A percentile compares a stretch with the other conserved stretches of the same genome.
phyloP scores from a whole-genome alignment of 2,329 filamentous ascomycete genomes.

The Trichophyton rubrum region DNA sequence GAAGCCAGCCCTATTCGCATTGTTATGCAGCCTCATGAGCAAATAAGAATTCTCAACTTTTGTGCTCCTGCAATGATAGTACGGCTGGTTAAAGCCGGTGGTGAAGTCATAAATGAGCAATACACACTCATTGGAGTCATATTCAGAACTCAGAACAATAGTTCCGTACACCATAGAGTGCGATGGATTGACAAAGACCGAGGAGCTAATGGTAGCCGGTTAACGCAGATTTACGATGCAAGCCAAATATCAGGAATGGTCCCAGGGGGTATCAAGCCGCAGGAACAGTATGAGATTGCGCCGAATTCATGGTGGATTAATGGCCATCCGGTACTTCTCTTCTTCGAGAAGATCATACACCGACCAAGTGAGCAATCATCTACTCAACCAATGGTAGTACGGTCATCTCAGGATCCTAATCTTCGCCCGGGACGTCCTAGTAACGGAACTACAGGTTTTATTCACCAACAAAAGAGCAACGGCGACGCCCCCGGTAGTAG shows the following conservation, averaged over 20 bases:
- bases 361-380: neutral
- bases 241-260: constrained; percentile 18
- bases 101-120: constrained; percentile 13
- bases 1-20: constrained; percentile 21
- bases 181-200: constrained; percentile 24
- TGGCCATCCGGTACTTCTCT: constrained; percentile 18
- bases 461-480: neutral
- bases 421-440: neutral
- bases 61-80: constrained; percentile 19
- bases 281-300: constrained; percentile 15
- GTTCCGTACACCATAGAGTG: constrained; percentile 15
- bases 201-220: constrained; percentile 14
- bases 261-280: constrained; percentile 17
- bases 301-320: constrained; percentile 18
- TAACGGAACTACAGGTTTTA: neutral
- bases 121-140: constrained; percentile 31
- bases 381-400: neutral
- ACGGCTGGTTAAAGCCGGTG: constrained; percentile 15
- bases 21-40: constrained; percentile 15
- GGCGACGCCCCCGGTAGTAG: neutral
- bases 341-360: constrained; percentile 23
- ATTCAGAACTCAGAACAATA: constrained; percentile 14
- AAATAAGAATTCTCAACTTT: constrained; percentile 14
- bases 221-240: constrained; percentile 24
- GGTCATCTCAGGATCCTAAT: too few relatives aligned